Conservation (phyloP, 1,284 basidiomycete species). For the Naganishia albida region DNA sequence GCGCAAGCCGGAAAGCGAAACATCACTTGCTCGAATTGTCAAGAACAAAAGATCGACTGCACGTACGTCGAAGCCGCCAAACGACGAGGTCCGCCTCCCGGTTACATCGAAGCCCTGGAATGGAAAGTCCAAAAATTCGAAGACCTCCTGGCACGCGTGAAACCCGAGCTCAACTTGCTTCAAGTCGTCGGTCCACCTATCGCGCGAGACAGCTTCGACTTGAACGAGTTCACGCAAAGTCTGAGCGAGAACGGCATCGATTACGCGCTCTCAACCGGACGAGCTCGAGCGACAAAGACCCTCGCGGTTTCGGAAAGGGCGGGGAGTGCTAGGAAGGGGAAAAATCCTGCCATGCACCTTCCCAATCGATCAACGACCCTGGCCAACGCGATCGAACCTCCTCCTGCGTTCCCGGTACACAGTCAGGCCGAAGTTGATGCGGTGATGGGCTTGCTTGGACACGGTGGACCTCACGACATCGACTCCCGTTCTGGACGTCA, state of each 20-base stretch:
- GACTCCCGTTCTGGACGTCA: constrained; percentile 6
- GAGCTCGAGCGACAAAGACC: constrained; percentile 10
- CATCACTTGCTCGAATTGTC: constrained; percentile 70
- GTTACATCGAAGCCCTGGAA: constrained; percentile 73
- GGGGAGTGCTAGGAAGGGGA: neutral
- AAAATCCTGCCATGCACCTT: constrained; percentile 24
- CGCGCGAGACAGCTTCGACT: constrained; percentile 71
- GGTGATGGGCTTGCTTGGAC: constrained; percentile 18
- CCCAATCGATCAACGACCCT: constrained; percentile 16
- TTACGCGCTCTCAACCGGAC: constrained; percentile 41
- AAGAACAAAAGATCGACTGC: constrained; percentile 70
- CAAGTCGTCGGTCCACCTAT: constrained; percentile 67
- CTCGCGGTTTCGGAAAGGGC: constrained; percentile 4
- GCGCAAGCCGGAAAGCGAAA: constrained; percentile 42
- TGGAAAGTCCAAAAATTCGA: constrained; percentile 71
- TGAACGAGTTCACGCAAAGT: constrained; percentile 41
- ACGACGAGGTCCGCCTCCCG: constrained; percentile 82
- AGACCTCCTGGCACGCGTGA: constrained; percentile 56
- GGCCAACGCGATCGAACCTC: constrained; percentile 2
- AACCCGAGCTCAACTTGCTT: constrained; percentile 16
- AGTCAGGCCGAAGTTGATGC: constrained; percentile 26
- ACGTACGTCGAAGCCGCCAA: constrained; percentile 73
- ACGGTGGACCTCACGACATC: constrained; percentile 5
- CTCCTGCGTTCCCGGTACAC: constrained; percentile 14
- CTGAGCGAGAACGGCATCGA: constrained; percentile 46